These are phyloP conservation scores for Pythium rhizo-oryzae DNA, from an alignment of 352 stramenopile species.

Conservation along the genomic window DNA sequence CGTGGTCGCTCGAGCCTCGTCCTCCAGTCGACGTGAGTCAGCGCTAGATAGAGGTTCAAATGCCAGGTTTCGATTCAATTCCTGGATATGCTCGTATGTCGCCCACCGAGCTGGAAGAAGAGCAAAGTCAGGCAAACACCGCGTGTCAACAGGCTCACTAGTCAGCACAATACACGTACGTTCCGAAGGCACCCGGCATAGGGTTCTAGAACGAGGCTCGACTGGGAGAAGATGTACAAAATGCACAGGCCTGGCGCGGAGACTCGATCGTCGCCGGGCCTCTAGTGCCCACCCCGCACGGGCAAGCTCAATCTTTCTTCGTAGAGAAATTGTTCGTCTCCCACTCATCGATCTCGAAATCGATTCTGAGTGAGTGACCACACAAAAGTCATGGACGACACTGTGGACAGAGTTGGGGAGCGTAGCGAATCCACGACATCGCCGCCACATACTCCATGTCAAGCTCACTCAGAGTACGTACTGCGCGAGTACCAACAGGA, in stretches of 20 bases:
- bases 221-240: background rate
- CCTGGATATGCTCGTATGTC: background rate
- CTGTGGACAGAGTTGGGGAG: too few species aligned
- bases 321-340: background rate
- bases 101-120: background rate
- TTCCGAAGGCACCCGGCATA: too few species aligned
- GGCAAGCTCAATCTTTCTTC: conserved; percentile 1
- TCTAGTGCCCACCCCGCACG: background rate
- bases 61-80: conserved; percentile 4
- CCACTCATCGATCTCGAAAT: conserved; percentile 1
- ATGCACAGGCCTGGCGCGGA: background rate
- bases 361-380: too few species aligned
- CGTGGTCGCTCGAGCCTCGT: background rate
- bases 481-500: background rate
- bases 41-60: conserved; percentile 7
- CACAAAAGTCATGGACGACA: too few species aligned
- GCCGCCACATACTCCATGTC: too few species aligned
- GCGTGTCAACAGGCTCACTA: too few species aligned
- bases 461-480: too few species aligned
- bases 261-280: background rate
- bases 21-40: background rate
- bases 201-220: too few species aligned
- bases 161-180: too few species aligned
- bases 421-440: too few species aligned
- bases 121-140: too few species aligned